These are phyloP conservation scores for Lecanicillium sp. DNA, from an alignment of 2,329 filamentous ascomycete genomes.

Conservation along the genomic window DNA sequence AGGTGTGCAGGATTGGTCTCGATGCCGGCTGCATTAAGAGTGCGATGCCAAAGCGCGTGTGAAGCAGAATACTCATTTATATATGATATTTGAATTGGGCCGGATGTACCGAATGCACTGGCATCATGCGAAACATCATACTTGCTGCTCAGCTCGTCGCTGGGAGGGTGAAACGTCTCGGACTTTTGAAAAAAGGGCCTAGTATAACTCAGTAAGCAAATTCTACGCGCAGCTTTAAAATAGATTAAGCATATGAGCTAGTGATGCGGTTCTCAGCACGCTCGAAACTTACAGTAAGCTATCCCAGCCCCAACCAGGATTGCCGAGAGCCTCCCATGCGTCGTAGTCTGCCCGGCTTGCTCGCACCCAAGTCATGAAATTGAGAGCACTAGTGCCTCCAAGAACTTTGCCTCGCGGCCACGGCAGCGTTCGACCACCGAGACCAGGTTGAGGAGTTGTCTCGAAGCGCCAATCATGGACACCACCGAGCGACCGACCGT, in stretches of 20 bases:
- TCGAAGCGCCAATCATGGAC: conserved; percentile 32
- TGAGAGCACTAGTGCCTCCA: conserved; percentile 54
- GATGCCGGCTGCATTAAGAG: conserved; percentile 35
- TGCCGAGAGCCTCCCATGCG: conserved; percentile 49
- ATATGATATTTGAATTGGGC: conserved; percentile 42
- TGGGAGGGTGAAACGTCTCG: conserved; percentile 36
- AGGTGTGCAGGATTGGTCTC: conserved; percentile 34
- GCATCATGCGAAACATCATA: conserved; percentile 29
- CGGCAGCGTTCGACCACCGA: conserved; percentile 28
- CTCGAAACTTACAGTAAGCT: conserved; percentile 20
- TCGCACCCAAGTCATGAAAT: conserved; percentile 47
- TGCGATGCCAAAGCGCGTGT: conserved; percentile 38
- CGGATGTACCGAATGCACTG: conserved; percentile 31
- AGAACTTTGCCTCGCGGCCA: conserved; percentile 42
- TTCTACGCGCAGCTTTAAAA: too few relatives aligned
- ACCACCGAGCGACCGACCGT: conserved; percentile 26
- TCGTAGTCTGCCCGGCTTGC: conserved; percentile 42
- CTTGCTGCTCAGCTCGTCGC: conserved; percentile 21
- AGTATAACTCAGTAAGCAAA: neutral
- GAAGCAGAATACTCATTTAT: conserved; percentile 28
- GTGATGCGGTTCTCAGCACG: neutral
- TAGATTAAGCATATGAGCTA: neutral
- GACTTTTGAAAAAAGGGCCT: conserved; percentile 43
- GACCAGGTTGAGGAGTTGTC: conserved; percentile 27
- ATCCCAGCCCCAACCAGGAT: conserved; percentile 50